Base-by-base conservation (phyloP, 1,284 basidiomycete species). In the Kwoniella shivajii region DNA sequence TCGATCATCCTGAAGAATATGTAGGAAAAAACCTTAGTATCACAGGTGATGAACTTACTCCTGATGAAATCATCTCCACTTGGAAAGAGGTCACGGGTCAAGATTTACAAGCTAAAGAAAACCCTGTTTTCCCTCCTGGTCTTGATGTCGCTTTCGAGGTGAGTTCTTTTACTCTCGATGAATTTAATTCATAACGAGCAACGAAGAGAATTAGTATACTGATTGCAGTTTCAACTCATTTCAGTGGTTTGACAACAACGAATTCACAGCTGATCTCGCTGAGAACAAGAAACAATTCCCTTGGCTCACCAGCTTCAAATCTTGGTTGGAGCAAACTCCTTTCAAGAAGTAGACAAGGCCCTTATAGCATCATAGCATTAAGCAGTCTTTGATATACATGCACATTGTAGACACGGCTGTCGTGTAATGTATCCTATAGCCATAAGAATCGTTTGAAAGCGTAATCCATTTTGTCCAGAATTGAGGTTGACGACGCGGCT, bases 401-500 rank as follows among this genome's bases (percentile, higher is more conserved):
- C 27, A 10, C 29, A 26, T 31, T 16, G 14, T n/a, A 31, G n/a
- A n/a, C 20, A 20, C 31, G n/a, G 11, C 20, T 30, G 13, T 13
- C 18, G 13, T 43, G 22, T 22, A 7, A 18, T 16, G 24, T 39
- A 22, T 7, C n/a, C 39, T 59, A 76, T 47, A 93, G 77, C 91
- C 91, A 94, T 59, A 93, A 77, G 69, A 93, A 80, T 62, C 90
- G 81, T 81, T 93, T 94, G 59, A 93, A 82, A 1, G 89, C 88
- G 73, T 93, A 91, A 72, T 94, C 92, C 84, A 93, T 88, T 79
- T 91, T 90, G 9, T 90, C 85, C 72, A 90, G 88, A 61, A 93
- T 80, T 56, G 85, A 89, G 2, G 90, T 93, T 79, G 86, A 85
- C 58, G 84, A 83, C 74, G 88, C 86, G 1, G 92, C 92, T 63